Evolutionary conservation across 768 basidiomycete genomes (phyloP), one percentile per base, ranked within the genome.

Genomic region (Steccherinum ochraceum): DNA sequence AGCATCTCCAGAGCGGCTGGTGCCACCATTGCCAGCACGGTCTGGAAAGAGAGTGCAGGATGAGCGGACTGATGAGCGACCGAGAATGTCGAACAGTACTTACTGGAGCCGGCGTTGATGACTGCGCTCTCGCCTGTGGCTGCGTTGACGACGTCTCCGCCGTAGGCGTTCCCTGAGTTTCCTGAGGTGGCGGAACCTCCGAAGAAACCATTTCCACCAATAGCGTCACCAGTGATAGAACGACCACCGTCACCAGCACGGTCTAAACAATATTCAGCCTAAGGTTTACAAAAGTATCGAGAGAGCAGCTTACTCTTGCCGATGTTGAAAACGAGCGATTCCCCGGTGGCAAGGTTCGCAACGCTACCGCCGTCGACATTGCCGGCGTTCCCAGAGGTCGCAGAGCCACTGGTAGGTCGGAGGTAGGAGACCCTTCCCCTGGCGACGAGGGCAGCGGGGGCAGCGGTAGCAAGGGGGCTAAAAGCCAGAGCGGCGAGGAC

Each of bases 371-470:
- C 50, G 30, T 51, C 46, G 44, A 45, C 50, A 26, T 21, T 11
- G 43, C 50, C 50, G 3, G 50, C 45, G 45, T 46, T 46, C 19
- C 50, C 50, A n/a, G 20, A n/a, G n/a, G n/a, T n/a, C n/a, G n/a
- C n/a, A n/a, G n/a, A n/a, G n/a, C n/a, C n/a, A n/a, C n/a, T n/a
- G n/a, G n/a, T n/a, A n/a, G n/a, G n/a, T n/a, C n/a, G n/a, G n/a
- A n/a, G n/a, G n/a, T n/a, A n/a, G n/a, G n/a, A n/a, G n/a, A n/a
- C n/a, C n/a, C n/a, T n/a, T n/a, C n/a, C n/a, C n/a, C n/a, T n/a
- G n/a, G n/a, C n/a, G n/a, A n/a, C n/a, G n/a, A n/a, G n/a, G n/a
- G n/a, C n/a, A n/a, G n/a, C n/a, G n/a, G n/a, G n/a, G n/a, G n/a
- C n/a, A n/a, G n/a, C n/a, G n/a, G n/a, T n/a, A n/a, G n/a, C n/a